phyloP scores from a whole-genome alignment of 768 basidiomycete species.

The Galerina sulciceps region DNA sequence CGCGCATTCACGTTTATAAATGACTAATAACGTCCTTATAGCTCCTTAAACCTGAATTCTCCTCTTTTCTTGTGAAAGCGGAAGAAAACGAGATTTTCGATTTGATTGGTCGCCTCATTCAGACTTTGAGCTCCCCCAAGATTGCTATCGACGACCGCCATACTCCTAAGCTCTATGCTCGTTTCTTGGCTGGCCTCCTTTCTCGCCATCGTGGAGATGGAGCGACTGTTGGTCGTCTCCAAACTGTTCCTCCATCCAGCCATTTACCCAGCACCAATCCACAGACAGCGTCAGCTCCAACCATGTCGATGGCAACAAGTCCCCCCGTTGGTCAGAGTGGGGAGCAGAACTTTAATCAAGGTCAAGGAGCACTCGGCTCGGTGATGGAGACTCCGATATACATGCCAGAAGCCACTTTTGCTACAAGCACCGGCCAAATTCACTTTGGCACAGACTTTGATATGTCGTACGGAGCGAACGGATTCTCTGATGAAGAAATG shows the following conservation, averaged over 20 bases:
- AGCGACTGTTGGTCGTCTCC: constrained; percentile 57
- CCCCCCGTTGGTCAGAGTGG: constrained; percentile 14
- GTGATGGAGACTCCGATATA: constrained; percentile 44
- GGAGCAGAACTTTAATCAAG: not conserved
- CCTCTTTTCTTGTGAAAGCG: constrained; percentile 59
- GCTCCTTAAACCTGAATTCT: constrained; percentile 78
- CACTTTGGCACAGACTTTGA: constrained; percentile 47
- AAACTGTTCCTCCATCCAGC: constrained; percentile 48
- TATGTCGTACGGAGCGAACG: constrained; percentile 32
- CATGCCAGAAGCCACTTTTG: constrained; percentile 51
- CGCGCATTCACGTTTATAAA: not conserved
- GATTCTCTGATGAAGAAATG: constrained; percentile 56
- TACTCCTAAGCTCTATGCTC: constrained; percentile 79
- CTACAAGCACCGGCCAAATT: constrained; percentile 42
- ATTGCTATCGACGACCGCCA: constrained; percentile 84
- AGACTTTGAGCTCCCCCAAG: constrained; percentile 69
- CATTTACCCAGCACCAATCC: constrained; percentile 16
- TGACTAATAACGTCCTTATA: constrained; percentile 25
- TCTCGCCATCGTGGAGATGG: constrained; percentile 73
- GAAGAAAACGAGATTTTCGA: constrained; percentile 76
- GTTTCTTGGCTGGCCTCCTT: constrained; percentile 76
- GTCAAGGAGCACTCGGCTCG: constrained; percentile 3
- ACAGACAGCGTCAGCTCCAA: constrained; percentile 13
- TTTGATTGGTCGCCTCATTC: constrained; percentile 72
- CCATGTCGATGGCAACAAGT: constrained; percentile 34